A percentile compares a stretch with the other conserved stretches of the same genome.
phyloP scores from a whole-genome alignment of 768 basidiomycete species.

The Kwoniella bestiolae region DNA sequence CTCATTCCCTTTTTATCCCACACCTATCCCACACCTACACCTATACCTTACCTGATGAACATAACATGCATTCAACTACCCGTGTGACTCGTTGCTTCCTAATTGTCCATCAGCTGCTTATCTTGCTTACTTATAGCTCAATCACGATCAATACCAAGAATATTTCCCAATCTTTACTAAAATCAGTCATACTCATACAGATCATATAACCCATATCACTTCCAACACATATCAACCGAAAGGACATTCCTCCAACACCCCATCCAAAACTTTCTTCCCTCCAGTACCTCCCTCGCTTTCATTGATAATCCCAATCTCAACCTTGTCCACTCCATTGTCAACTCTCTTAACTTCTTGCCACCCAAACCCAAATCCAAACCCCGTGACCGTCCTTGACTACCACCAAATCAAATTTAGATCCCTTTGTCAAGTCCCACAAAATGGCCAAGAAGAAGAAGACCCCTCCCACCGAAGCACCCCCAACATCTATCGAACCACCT shows the following conservation, averaged over 20 bases:
- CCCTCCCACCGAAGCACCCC: neutral
- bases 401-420: neutral
- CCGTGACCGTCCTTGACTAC: neutral
- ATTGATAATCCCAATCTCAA: neutral
- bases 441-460: conserved; percentile 22
- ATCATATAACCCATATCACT: neutral
- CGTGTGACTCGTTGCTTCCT: no score
- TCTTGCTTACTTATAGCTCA: neutral
- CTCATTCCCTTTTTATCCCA: no score
- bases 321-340: conserved; percentile 13
- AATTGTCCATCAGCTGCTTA: neutral
- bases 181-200: neutral
- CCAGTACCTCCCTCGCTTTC: neutral
- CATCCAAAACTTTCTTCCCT: neutral
- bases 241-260: neutral
- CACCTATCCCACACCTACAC: no score
- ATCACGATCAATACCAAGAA: neutral
- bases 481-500: conserved; percentile 1
- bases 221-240: no score
- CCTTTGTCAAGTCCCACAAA: neutral
- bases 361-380: no score
- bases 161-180: neutral
- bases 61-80: no score
- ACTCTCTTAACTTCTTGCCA: neutral
- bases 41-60: no score